A percentile compares a stretch with the other conserved stretches of the same genome.
Evolutionary conservation across 2,329 filamentous ascomycete species (phyloP).

Genomic region (Monascus ruber): DNA sequence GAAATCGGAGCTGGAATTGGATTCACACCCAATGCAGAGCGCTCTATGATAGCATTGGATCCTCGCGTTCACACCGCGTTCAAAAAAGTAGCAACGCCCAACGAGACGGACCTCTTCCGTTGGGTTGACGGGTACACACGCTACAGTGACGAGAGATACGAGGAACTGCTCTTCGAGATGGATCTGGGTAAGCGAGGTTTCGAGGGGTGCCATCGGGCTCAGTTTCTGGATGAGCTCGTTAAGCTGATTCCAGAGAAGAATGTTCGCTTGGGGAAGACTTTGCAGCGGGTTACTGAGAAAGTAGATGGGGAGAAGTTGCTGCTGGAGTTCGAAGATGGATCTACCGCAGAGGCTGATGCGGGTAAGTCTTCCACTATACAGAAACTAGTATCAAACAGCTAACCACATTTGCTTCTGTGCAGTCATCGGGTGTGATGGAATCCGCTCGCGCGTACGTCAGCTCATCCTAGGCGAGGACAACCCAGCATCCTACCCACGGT

Average conservation of each 20-base stretch:
- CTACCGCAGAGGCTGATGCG: slow-evolving; percentile 30
- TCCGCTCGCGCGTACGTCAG: slow-evolving; percentile 45
- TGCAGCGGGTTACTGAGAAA: slow-evolving; percentile 9
- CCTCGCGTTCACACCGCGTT: slow-evolving; percentile 1
- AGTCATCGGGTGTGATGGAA: slow-evolving; percentile 46
- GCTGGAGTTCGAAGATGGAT: slow-evolving; percentile 37
- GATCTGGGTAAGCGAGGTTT: too few relatives aligned
- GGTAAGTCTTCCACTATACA: slow-evolving; percentile 9
- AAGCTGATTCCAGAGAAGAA: too few relatives aligned
- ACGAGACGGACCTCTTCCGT: not conserved
- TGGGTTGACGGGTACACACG: not conserved
- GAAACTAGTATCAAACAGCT: slow-evolving; percentile 39
- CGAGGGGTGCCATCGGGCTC: too few relatives aligned
- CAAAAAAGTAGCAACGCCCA: not conserved
- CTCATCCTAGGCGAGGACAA: slow-evolving; percentile 40
- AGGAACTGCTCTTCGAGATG: not conserved
- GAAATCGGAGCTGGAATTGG: slow-evolving; percentile 19
- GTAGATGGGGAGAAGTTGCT: slow-evolving; percentile 11
- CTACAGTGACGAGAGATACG: not conserved
- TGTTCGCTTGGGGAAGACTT: too few relatives aligned
- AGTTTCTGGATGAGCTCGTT: too few relatives aligned
- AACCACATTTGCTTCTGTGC: not conserved
- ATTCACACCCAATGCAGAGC: slow-evolving; percentile 11
- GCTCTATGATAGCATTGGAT: slow-evolving; percentile 12
- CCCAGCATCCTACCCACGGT: slow-evolving; percentile 37